Evolutionary conservation across 208 protist genomes (phyloP).

Genomic region (Trypanosoma avium): DNA sequence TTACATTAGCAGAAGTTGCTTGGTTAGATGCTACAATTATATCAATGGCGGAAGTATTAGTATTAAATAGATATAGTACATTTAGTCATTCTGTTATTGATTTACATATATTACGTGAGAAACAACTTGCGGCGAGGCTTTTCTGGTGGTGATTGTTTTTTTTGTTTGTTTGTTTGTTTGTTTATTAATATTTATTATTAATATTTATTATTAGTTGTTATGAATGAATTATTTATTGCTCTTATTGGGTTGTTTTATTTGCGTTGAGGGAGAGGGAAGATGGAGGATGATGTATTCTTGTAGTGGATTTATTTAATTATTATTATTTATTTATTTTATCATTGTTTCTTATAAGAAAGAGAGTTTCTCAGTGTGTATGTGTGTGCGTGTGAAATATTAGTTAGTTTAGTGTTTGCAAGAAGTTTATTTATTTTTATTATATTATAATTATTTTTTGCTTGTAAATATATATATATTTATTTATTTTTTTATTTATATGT

Average conservation of each 20-base stretch:
- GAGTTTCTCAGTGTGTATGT: no score
- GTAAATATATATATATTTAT: neutral
- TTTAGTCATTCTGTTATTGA: constrained; percentile 32
- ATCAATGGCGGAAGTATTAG: constrained; percentile 18
- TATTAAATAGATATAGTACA: constrained; percentile 34
- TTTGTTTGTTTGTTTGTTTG: neutral
- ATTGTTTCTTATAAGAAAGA: no score
- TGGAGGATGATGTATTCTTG: no score
- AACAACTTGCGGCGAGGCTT: constrained; percentile 4
- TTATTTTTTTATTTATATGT: neutral
- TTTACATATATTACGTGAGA: constrained; percentile 26
- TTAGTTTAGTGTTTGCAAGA: no score
- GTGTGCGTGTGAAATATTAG: no score
- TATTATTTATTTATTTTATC: no score
- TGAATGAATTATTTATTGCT: no score
- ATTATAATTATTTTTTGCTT: neutral
- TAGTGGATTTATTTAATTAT: no score
- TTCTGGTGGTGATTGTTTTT: constrained; percentile 18
- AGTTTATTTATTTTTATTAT: neutral
- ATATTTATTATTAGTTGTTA: no score
- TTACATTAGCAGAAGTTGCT: constrained; percentile 6
- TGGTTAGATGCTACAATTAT: constrained; percentile 26
- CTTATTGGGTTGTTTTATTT: no score
- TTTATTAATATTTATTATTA: no score
- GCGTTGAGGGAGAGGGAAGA: no score